Percentiles rank a stretch among this genome's conserved stretches.
phyloP scores from a whole-genome alignment of 805 yeast genomes.

The Nakazawaea sp. region DNA sequence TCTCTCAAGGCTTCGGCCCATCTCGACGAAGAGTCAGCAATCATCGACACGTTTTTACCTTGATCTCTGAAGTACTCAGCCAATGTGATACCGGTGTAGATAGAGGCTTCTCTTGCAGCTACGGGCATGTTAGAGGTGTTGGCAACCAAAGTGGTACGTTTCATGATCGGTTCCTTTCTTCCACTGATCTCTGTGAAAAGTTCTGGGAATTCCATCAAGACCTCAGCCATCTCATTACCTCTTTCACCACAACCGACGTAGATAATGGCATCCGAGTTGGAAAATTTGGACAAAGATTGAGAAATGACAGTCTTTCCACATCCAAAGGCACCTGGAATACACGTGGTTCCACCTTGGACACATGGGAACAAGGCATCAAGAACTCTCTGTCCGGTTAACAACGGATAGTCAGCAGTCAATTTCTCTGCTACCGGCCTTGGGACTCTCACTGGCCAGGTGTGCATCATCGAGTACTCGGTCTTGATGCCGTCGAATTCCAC shows the following conservation, averaged over 20 bases:
- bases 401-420: conserved; percentile 87
- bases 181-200: conserved; percentile 86
- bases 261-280: conserved; percentile 94
- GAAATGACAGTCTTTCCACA: conserved; percentile 99
- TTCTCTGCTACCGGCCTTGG: conserved; percentile 98
- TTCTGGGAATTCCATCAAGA: conserved; percentile 99
- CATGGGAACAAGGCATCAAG: conserved; percentile 96
- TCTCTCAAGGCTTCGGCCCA: conserved; percentile 99
- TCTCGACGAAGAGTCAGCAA: conserved; percentile 99
- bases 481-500: conserved; percentile 90
- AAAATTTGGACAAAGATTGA: conserved; percentile 92
- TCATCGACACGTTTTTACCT: conserved; percentile 98
- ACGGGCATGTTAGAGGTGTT: conserved; percentile 99
- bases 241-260: conserved; percentile 96
- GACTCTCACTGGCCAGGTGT: conserved; percentile 99
- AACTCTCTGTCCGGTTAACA: conserved; percentile 98
- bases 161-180: conserved; percentile 97
- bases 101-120: conserved; percentile 99
- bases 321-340: conserved; percentile 99
- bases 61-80: conserved; percentile 99
- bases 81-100: conserved; percentile 96
- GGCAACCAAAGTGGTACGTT: conserved; percentile 97
- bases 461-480: conserved; percentile 85
- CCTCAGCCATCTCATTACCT: conserved; percentile 99
- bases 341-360: conserved; percentile 99